These are phyloP conservation scores for Leishmania mexicana DNA, from an alignment of 208 protist species.

Conservation along the genomic window DNA sequence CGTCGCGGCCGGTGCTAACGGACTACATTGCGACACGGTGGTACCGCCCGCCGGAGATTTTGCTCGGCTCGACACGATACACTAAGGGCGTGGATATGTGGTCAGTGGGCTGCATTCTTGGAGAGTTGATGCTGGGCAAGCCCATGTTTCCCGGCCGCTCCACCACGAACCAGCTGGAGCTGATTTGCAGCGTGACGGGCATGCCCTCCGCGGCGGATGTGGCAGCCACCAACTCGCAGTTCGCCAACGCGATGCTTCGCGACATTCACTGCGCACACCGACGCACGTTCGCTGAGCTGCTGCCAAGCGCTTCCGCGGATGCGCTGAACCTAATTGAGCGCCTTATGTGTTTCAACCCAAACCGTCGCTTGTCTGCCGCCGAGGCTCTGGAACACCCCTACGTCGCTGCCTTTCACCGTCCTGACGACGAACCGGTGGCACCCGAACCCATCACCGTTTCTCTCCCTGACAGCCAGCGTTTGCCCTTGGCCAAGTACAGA, in stretches of 20 bases:
- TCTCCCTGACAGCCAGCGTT: constrained; percentile 95
- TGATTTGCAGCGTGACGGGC: constrained; percentile 95
- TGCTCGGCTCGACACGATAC: constrained; percentile 96
- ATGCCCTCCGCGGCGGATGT: constrained; percentile 91
- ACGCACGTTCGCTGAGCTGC: constrained; percentile 83
- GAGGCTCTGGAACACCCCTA: constrained; percentile 95
- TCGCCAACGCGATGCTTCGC: constrained; percentile 95
- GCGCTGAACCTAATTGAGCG: constrained; percentile 94
- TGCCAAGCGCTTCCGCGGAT: constrained; percentile 92
- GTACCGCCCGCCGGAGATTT: constrained; percentile 98
- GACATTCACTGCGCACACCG: constrained; percentile 70
- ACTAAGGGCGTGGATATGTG: constrained; percentile 98
- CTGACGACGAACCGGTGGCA: constrained; percentile 82
- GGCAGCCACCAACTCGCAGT: constrained; percentile 93
- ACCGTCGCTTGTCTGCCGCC: constrained; percentile 93
- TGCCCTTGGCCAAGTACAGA: constrained; percentile 93
- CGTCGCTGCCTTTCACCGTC: constrained; percentile 91
- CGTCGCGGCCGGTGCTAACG: constrained; percentile 87
- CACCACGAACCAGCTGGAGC: constrained; percentile 97
- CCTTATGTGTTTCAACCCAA: constrained; percentile 97
- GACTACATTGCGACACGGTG: constrained; percentile 97
- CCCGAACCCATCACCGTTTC: constrained; percentile 87
- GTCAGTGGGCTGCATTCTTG: constrained; percentile 98
- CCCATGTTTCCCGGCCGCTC: constrained; percentile 96
- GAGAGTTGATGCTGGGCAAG: constrained; percentile 94